A percentile compares a stretch with the other conserved stretches of the same genome.
phyloP scores from a whole-genome alignment of 2,329 filamentous ascomycete genomes.

The Periconia digitata region DNA sequence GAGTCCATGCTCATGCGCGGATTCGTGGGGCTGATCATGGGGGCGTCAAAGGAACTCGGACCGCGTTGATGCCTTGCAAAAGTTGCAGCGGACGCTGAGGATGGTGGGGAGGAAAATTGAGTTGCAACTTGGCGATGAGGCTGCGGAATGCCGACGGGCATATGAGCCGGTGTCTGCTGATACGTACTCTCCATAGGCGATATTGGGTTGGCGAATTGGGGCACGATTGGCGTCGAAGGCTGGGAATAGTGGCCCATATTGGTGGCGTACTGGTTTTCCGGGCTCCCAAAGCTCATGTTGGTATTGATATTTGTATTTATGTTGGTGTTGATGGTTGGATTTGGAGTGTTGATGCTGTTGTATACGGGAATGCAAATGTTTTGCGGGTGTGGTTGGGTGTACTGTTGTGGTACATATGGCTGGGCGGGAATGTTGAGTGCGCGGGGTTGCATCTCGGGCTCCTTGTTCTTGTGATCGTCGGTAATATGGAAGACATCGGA shows the following conservation, averaged over 20 bases:
- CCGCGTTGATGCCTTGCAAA: constrained; percentile 22
- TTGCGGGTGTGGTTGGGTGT: not conserved
- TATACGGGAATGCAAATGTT: not conserved
- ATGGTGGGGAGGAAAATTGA: constrained; percentile 6
- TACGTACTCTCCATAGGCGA: not conserved
- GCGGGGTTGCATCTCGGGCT: constrained; percentile 24
- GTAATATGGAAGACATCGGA: constrained; percentile 87
- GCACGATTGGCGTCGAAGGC: constrained; percentile 19
- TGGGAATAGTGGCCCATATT: constrained; percentile 16
- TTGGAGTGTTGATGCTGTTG: not conserved
- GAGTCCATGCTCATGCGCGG: constrained; percentile 17
- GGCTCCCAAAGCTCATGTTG: not conserved
- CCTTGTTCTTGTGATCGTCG: constrained; percentile 84
- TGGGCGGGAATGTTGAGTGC: constrained; percentile 18
- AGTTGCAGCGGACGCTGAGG: constrained; percentile 11
- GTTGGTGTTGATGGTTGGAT: not conserved
- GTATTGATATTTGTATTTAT: not conserved
- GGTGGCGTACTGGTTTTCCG: constrained; percentile 9
- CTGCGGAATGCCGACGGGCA: not conserved
- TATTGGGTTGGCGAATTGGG: constrained; percentile 13
- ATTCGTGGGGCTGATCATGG: constrained; percentile 26
- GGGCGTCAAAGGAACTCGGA: constrained; percentile 21
- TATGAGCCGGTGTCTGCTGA: not conserved
- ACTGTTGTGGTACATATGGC: not conserved
- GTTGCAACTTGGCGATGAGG: not conserved